These are phyloP conservation scores for Rhizopus delemar DNA, from an alignment of 371 early-diverging fungal species.

Conservation along the genomic window DNA sequence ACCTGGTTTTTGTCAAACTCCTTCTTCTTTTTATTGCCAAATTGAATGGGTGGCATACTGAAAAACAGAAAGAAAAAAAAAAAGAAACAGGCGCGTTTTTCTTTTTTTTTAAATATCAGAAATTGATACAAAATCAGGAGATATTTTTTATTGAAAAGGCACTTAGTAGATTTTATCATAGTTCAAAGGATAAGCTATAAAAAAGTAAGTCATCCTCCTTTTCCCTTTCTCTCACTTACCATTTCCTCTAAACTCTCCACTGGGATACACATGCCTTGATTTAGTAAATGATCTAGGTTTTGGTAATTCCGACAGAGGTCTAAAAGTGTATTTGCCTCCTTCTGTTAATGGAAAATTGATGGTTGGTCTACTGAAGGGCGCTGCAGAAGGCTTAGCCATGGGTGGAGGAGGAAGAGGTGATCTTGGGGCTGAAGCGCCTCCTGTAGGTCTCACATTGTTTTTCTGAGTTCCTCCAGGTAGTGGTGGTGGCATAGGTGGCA, in stretches of 20 bases:
- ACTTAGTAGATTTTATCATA: slow-evolving; percentile 18
- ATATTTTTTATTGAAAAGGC: background rate
- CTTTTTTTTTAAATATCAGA: too few relatives aligned
- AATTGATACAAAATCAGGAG: background rate
- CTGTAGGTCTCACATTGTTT: slow-evolving; percentile 6
- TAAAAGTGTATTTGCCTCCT: slow-evolving; percentile 40
- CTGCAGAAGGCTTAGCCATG: slow-evolving; percentile 3
- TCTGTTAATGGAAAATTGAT: slow-evolving; percentile 32
- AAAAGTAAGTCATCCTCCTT: background rate
- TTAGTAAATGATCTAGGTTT: slow-evolving; percentile 27
- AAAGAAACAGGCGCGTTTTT: too few relatives aligned
- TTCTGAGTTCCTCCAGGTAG: background rate
- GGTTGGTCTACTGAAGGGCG: slow-evolving; percentile 14
- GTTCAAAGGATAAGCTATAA: slow-evolving; percentile 30
- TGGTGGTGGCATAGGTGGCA: slow-evolving; percentile 25
- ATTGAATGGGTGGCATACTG: too few relatives aligned
- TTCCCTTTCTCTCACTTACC: slow-evolving; percentile 23
- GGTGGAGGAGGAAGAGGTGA: slow-evolving; percentile 6
- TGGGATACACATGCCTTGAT: slow-evolving; percentile 35
- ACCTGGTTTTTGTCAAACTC: too few relatives aligned
- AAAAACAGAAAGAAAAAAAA: too few relatives aligned
- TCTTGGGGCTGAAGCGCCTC: slow-evolving; percentile 5
- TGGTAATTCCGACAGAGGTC: slow-evolving; percentile 35
- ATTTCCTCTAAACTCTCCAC: slow-evolving; percentile 42
- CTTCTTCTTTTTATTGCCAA: too few relatives aligned